Evolutionary conservation across 1,284 basidiomycete genomes (phyloP).

Genomic region (Fomitopsis schrenkii): DNA sequence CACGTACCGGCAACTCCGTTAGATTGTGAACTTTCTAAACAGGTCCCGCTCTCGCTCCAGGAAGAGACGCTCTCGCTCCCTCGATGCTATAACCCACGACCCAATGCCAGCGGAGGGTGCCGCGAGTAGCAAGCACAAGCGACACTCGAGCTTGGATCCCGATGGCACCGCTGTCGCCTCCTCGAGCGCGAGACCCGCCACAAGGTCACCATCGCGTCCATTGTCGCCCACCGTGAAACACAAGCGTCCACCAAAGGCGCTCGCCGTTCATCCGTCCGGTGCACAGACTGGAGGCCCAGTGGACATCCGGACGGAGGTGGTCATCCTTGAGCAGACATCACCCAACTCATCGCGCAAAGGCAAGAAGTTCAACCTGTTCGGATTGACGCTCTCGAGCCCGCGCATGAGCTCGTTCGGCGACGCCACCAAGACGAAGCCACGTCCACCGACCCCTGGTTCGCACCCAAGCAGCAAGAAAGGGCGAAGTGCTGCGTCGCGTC

Average conservation of each 20-base stretch:
- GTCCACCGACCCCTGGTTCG: constrained; percentile 16
- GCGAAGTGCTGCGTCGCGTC: constrained; percentile 13
- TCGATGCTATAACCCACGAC: constrained; percentile 25
- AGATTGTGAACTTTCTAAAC: constrained; percentile 33
- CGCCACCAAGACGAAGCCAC: constrained; percentile 16
- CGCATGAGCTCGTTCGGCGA: constrained; percentile 23
- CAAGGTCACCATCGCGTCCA: constrained; percentile 54
- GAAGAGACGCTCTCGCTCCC: constrained; percentile 28
- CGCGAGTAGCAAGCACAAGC: constrained; percentile 20
- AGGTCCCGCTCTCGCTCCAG: constrained; percentile 33
- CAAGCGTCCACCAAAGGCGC: constrained; percentile 13
- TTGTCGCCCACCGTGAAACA: constrained; percentile 56
- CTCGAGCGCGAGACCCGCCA: constrained; percentile 39
- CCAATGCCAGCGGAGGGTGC: constrained; percentile 18
- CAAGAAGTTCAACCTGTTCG: constrained; percentile 28
- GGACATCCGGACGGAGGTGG: constrained; percentile 16
- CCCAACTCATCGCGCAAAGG: constrained; percentile 20
- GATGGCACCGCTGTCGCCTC: constrained; percentile 20
- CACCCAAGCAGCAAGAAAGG: constrained; percentile 9
- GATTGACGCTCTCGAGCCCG: constrained; percentile 23
- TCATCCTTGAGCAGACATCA: constrained; percentile 14
- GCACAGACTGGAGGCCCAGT: constrained; percentile 15
- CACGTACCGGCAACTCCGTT: background rate
- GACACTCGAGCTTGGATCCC: constrained; percentile 21
- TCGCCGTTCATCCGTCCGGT: constrained; percentile 8